Evolutionary conservation across 1,284 basidiomycete species (phyloP), one percentile per base, ranked within the genome.

Genomic region (Apiotrichum veenhuisii): DNA sequence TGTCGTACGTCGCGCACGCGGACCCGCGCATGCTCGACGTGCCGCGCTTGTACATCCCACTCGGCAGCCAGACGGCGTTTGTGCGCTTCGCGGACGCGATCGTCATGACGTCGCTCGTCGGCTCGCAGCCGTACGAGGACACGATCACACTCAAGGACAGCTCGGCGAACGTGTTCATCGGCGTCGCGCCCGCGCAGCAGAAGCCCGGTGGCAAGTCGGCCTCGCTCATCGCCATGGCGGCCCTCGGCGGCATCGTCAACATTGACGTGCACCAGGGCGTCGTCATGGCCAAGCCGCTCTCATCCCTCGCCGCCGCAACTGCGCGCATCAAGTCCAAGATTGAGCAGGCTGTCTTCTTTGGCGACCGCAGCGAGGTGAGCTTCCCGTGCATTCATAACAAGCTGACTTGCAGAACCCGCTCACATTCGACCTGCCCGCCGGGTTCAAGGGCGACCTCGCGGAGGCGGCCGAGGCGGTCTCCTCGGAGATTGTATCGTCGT

Each of bases 291-390:
- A 58, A 58, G 10, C 58, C 57, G 25, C 48, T 57, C 27, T 42
- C 51, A 22, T 55, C 60, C 0, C 36, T 52, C 2, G 66, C 62
- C 3, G 58, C 63, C 0, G 69, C 67, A 0, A 76, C 75, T 0
- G 68, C 67, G 0, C 60, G 77, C 26, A 68, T 83, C 36, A 79
- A 80, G 64, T 76, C 75, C 22, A 79, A 78, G 63, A 70, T 83
- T 46, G 82, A 83, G 64, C 80, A 81, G 65, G 81, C 80, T 14
- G 78, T 83, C 38, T 82, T 80, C 68, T 83, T 79, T 52, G 80
- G 80, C 2, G 78, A 81, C 53, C 73, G 75, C 30, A 58, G 64
- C 26, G 72, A 78, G 46, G 71, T 68, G 51, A 61, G 61, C 58
- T 17, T 20, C 5, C n/a, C 5, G 8, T 40, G 14, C 38, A 9